Evolutionary conservation across 1,284 basidiomycete genomes (phyloP), one percentile per base, ranked within the genome.

Genomic region (Takashimella tepidaria): DNA sequence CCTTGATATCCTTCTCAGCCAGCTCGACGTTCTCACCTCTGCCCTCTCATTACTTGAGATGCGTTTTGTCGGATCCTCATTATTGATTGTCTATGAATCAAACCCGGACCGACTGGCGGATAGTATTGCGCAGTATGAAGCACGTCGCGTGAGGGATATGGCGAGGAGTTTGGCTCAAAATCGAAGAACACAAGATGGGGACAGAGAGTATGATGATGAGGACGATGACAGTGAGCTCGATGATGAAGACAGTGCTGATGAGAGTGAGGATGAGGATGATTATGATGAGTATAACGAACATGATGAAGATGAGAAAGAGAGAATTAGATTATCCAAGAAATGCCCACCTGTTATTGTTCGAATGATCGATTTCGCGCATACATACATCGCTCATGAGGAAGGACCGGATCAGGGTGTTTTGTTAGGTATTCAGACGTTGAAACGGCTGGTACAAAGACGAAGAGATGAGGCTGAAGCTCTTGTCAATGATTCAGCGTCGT

Each of bases 321-420:
- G 46, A 10, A 41, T 44, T 48, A 55, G 31, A 16, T 37, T 37
- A 16, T 8, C 31, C 8, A 37, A 70, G 37, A 66, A 68, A 2
- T 79, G 80, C 5, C 80, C 82, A 13, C 81, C 87, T 8, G 85
- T 82, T 59, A 77, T 79, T 8, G 79, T 95, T 53, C 86, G 85
- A 56, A 75, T 96, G 59, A 97, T 97, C 56, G 93, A 98, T 77
- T 97, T 98, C 73, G 93, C 91, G 3, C 95, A 98, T 73, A 88
- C 91, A 3, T 78, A 80, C 31, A 62, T 88, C 8, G 80, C 77
- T 2, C 81, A 83, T 0, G 89, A 88, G 0, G 70, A 84, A 63
- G 93, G 92, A 1, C 83, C 85, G 0, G 93, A 97, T 72, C 70
- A 81, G 46, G 87, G 90, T 0, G 84, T 92, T 5, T 69, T 93